Percentiles rank a stretch among this genome's conserved stretches.
These are phyloP conservation scores for Diplodia corticola DNA, from an alignment of 2,329 filamentous ascomycete species.

Conservation along the genomic window DNA sequence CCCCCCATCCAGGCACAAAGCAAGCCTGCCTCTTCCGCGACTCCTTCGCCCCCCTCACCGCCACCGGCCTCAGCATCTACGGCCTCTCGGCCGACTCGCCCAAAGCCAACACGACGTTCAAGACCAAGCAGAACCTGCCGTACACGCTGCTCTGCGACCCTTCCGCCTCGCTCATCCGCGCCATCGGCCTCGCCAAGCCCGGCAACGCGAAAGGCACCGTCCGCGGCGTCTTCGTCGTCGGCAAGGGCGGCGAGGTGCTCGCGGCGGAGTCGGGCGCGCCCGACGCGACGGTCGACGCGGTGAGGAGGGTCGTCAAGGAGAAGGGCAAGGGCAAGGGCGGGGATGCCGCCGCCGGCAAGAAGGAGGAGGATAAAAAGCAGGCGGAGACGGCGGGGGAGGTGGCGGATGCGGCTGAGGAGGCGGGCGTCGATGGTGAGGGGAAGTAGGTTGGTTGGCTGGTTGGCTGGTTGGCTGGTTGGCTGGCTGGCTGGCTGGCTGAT, in stretches of 20 bases:
- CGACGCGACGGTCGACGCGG: conserved; percentile 72
- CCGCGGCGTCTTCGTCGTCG: conserved; percentile 84
- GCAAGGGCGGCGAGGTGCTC: conserved; percentile 79
- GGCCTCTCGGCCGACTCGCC: conserved; percentile 85
- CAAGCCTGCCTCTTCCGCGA: conserved; percentile 95
- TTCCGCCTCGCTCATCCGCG: conserved; percentile 69
- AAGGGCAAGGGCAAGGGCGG: conserved; percentile 26
- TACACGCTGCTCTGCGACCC: conserved; percentile 89
- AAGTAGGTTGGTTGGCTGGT: too few relatives aligned
- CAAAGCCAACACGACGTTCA: conserved; percentile 91
- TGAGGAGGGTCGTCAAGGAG: conserved; percentile 62
- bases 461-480: too few relatives aligned
- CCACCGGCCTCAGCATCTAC: conserved; percentile 80
- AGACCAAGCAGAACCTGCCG: conserved; percentile 83
- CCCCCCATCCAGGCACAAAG: conserved; percentile 68
- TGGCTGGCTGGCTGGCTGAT: too few relatives aligned
- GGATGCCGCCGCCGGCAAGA: not conserved
- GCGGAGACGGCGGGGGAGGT: conserved; percentile 47
- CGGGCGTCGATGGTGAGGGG: conserved; percentile 33
- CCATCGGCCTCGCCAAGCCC: conserved; percentile 86
- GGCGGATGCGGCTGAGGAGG: conserved; percentile 45
- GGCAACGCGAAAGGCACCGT: conserved; percentile 68
- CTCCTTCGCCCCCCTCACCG: conserved; percentile 71
- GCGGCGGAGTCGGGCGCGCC: conserved; percentile 74
- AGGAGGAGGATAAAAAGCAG: conserved; percentile 36